Evolutionary conservation across 169 alveolate genomes (phyloP).

Genomic region (Theileria luwenshuni): DNA sequence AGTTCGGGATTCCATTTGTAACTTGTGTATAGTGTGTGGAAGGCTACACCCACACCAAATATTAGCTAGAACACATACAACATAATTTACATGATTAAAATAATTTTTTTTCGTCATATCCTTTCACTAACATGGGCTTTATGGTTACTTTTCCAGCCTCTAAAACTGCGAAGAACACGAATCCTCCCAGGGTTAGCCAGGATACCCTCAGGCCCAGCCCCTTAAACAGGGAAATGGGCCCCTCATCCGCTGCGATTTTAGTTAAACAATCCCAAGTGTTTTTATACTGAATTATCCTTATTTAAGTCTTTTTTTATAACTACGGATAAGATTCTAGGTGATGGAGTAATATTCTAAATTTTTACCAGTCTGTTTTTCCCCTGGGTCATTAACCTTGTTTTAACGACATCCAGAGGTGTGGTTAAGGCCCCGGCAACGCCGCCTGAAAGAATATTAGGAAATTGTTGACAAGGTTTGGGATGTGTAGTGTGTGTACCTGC

Average conservation of each 20-base stretch:
- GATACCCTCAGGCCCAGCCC: constrained; percentile 69
- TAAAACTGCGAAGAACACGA: constrained; percentile 68
- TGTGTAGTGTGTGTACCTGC: no score
- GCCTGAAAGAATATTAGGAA: constrained; percentile 72
- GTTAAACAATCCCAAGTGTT: constrained; percentile 57
- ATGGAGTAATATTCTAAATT: background rate
- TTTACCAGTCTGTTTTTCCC: constrained; percentile 65
- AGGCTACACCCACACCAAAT: background rate
- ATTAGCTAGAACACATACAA: background rate
- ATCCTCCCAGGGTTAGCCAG: constrained; percentile 73
- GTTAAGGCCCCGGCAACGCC: constrained; percentile 94
- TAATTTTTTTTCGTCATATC: background rate
- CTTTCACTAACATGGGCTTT: constrained; percentile 19
- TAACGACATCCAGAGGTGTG: constrained; percentile 94
- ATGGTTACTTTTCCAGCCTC: constrained; percentile 66
- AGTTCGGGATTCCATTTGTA: background rate
- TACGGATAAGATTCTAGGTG: background rate
- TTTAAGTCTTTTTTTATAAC: background rate
- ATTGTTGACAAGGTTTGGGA: no score
- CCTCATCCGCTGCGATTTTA: constrained; percentile 66
- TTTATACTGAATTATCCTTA: constrained; percentile 38
- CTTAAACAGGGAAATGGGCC: constrained; percentile 52
- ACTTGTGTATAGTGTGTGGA: constrained; percentile 3
- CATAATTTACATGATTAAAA: background rate
- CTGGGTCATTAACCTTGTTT: constrained; percentile 93